Conservation (phyloP, 768 basidiomycete genomes). For the Fomitopsis pulvina region DNA sequence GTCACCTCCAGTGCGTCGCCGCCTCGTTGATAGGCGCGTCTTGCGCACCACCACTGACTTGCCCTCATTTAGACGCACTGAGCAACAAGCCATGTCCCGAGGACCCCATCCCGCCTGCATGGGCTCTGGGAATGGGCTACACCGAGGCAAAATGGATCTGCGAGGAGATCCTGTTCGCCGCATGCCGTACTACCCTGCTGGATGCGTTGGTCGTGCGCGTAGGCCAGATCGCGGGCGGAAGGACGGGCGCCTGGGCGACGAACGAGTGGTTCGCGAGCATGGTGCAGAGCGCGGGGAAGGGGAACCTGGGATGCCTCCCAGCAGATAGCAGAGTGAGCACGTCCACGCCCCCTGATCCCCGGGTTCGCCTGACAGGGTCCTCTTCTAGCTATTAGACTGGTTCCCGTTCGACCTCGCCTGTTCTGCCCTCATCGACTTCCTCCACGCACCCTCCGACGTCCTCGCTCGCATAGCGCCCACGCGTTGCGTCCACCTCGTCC, state of each 20-base stretch:
- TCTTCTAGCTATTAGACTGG: constrained; percentile 32
- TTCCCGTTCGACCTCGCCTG: constrained; percentile 36
- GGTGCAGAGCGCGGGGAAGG: constrained; percentile 10
- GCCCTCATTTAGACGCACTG: not conserved
- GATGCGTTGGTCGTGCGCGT: constrained; percentile 27
- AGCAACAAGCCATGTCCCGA: constrained; percentile 12
- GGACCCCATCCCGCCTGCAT: constrained; percentile 6
- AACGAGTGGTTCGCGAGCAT: constrained; percentile 27
- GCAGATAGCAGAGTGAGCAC: not conserved
- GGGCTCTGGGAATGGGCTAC: constrained; percentile 21
- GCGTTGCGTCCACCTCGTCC: constrained; percentile 29
- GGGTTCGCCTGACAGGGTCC: not conserved
- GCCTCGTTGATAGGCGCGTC: constrained; percentile 25
- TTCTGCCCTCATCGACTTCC: constrained; percentile 24
- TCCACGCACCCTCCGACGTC: constrained; percentile 3
- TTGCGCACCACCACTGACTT: constrained; percentile 11
- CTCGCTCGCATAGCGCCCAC: not conserved
- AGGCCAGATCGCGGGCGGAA: constrained; percentile 24
- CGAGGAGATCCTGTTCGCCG: constrained; percentile 25
- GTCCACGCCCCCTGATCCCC: not conserved
- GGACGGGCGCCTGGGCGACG: constrained; percentile 27
- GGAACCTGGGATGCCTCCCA: not conserved
- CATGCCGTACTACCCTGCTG: constrained; percentile 15
- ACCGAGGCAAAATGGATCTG: constrained; percentile 26
- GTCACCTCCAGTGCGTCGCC: constrained; percentile 2